phyloP scores from a whole-genome alignment of 306 rosid genomes.

The Prunus mira region DNA sequence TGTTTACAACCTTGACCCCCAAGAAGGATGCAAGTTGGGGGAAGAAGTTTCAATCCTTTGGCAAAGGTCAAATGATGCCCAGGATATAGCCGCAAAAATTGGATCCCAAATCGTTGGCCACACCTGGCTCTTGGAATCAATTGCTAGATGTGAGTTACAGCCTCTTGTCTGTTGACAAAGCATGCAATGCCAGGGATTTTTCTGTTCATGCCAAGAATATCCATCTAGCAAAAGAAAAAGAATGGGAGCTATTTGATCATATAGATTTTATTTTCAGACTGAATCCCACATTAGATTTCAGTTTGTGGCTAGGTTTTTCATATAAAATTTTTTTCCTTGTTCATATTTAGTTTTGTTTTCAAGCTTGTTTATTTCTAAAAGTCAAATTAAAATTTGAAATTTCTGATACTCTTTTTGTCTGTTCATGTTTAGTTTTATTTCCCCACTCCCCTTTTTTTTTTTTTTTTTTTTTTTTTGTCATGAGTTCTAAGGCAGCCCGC shows the following conservation, averaged over 20 bases:
- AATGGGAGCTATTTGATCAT: background rate
- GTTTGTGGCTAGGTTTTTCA: background rate
- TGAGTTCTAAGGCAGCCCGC: no score
- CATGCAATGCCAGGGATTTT: background rate
- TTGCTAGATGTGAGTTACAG: conserved; percentile 69
- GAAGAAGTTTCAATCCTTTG: conserved; percentile 84
- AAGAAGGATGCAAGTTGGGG: conserved; percentile 66
- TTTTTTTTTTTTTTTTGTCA: no score
- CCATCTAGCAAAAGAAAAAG: no score
- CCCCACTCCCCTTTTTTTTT: no score
- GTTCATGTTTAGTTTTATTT: no score
- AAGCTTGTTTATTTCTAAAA: background rate
- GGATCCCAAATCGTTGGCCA: conserved; percentile 66
- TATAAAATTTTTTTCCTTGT: background rate
- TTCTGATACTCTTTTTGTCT: no score
- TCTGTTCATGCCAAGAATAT: no score
- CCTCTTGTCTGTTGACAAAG: conserved; percentile 46
- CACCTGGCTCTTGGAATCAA: conserved; percentile 87
- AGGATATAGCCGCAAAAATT: conserved; percentile 55
- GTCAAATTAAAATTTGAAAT: no score
- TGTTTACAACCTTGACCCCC: conserved; percentile 83
- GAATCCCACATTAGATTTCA: background rate
- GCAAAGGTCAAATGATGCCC: conserved; percentile 75
- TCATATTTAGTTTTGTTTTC: background rate
- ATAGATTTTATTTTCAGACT: background rate